Evolutionary conservation across 2,329 filamentous ascomycete species (phyloP).

Genomic region (Nectriaceae sp.): DNA sequence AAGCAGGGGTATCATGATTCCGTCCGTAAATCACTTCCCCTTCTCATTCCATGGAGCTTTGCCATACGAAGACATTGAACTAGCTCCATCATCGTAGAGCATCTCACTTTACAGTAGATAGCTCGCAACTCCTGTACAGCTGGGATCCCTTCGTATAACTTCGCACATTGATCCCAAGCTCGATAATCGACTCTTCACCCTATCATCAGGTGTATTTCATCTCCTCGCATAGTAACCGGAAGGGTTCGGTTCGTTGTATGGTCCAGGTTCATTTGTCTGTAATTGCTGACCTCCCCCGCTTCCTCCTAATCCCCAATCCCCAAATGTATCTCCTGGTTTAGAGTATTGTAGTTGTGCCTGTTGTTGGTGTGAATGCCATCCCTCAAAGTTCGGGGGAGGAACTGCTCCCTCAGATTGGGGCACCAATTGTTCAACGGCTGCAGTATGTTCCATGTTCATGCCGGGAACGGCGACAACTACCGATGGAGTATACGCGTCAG

Average conservation of each 20-base stretch:
- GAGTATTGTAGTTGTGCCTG: conserved; percentile 35
- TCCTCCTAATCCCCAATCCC: conserved; percentile 37
- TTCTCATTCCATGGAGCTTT: no score
- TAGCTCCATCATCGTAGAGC: no score
- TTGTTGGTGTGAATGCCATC: conserved; percentile 47
- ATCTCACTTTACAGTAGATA: no score
- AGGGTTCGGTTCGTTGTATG: conserved; percentile 6
- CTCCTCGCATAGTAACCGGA: conserved; percentile 16
- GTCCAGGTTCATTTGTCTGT: conserved; percentile 10
- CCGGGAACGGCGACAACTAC: conserved; percentile 39
- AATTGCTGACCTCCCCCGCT: conserved; percentile 10
- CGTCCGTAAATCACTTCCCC: no score
- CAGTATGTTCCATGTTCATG: conserved; percentile 37
- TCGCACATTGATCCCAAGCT: no score
- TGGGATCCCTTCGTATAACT: no score
- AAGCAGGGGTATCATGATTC: no score
- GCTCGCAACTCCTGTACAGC: no score
- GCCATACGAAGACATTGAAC: no score
- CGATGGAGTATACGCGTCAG: conserved; percentile 47
- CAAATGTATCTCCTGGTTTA: conserved; percentile 40
- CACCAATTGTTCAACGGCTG: conserved; percentile 27
- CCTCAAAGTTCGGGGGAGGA: conserved; percentile 39
- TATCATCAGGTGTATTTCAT: conserved; percentile 6
- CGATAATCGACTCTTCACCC: no score
- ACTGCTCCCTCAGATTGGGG: conserved; percentile 42